Base-by-base conservation (phyloP, 176 grass and related monocot genomes). In the Saccharum spontaneum region DNA sequence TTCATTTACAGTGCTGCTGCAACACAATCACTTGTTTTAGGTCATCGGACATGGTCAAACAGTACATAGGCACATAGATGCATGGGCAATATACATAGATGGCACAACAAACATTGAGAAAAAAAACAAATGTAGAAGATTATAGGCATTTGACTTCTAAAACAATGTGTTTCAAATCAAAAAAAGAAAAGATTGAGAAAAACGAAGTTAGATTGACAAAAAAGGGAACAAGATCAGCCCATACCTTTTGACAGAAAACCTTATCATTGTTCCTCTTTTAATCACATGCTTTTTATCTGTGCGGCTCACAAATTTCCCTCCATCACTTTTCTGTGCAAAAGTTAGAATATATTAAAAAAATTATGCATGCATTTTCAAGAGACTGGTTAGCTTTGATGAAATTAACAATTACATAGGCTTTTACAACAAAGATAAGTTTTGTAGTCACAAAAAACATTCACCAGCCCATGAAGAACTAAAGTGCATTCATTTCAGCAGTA, bases 161-260 rank as follows among this genome's bases (percentile, higher is more conserved):
- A 78, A 65, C 79, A 3, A 39, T 77, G 17, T 39, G 28, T 37
- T 40, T 38, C 49, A 63, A 48, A 63, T 39, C 12, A 6, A 36
- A 12, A 67, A 77, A 88, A 41, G 3, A 75, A 57, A 75, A 31
- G 6, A 65, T 30, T 28, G 4, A 60, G 66, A 14, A 81, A 87
- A 63, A 31, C 5, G 80, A 76, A 54, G 44, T 83, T 72, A 81
- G 68, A 86, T 11, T 84, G 50, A 82, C 10, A 20, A 87, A 54
- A 78, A 16, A 43, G 17, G 2, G 22, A 28, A 72, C 28, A 59
- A n/a, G 41, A 86, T 68, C 50, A 91, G 49, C 20, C 34, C 68
- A 88, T 82, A 99, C 97, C 94, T 94, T 92, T 91, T 96, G 26
- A 96, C 93, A 76, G 41, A 87, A 86, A 99, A 99, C 31, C 84